Evolutionary conservation across 352 stramenopile genomes (phyloP).

Genomic region (Globisporangium polare): DNA sequence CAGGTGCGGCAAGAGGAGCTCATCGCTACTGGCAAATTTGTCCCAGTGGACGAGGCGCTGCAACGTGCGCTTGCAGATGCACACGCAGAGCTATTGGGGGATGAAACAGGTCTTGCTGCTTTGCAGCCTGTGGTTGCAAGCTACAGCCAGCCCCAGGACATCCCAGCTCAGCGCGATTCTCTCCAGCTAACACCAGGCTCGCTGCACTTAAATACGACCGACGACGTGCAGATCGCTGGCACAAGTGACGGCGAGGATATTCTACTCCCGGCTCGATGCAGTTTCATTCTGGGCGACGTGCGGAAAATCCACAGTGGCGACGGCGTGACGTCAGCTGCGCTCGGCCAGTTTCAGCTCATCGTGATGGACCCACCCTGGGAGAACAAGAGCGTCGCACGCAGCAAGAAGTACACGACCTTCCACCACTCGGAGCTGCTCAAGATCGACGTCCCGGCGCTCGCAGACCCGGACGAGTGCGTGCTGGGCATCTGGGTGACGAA

Average conservation of each 20-base stretch:
- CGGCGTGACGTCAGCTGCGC: not conserved
- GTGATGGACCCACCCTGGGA: slow-evolving; percentile 73
- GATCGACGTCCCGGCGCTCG: slow-evolving; percentile 30
- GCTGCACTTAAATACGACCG: slow-evolving; percentile 10
- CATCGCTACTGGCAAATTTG: slow-evolving; percentile 41
- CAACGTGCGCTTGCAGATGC: slow-evolving; percentile 18
- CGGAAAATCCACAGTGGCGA: slow-evolving; percentile 9
- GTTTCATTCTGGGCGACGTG: slow-evolving; percentile 27
- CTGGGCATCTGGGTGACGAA: slow-evolving; percentile 79
- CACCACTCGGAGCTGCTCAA: slow-evolving; percentile 52
- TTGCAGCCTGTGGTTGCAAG: slow-evolving; percentile 2
- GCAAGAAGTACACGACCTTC: slow-evolving; percentile 54
- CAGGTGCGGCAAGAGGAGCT: slow-evolving; percentile 36
- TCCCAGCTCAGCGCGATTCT: not conserved
- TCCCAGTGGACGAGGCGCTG: slow-evolving; percentile 29
- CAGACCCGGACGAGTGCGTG: slow-evolving; percentile 38
- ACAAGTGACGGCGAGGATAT: not conserved
- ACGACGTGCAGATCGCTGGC: slow-evolving; percentile 15
- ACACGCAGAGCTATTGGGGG: slow-evolving; percentile 15
- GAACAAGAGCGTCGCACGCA: slow-evolving; percentile 70
- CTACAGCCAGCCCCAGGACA: not conserved
- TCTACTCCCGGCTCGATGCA: slow-evolving; percentile 22
- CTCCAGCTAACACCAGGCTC: not conserved
- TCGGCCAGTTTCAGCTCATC: slow-evolving; percentile 35
- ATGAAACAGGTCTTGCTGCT: slow-evolving; percentile 16